Base-by-base conservation (phyloP, 306 rosid genomes). In the Elaeagnus macrophylla region DNA sequence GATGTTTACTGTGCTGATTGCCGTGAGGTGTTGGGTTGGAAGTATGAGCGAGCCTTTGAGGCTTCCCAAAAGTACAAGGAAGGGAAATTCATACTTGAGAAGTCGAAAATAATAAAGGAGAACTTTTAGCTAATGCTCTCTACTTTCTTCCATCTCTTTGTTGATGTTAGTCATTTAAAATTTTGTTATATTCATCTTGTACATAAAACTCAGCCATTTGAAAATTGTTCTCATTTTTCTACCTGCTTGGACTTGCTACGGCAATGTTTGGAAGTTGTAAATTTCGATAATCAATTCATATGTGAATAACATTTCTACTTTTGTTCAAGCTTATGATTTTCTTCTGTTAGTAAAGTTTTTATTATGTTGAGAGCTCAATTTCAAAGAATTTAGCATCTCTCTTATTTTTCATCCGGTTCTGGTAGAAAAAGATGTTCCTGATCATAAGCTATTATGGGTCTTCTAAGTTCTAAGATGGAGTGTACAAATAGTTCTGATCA, bases 31-130 rank as follows among this genome's bases (percentile, higher is more conserved):
- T 68, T 91, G 67, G 97, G 97, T 14, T 91, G 97, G 97, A 91
- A 91, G 72, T 91, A 91, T 51, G 96, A 75, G 62, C 70, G 82
- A 62, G 97, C 96, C 40, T 91, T 79, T 17, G 96, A 86, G 76
- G 81, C 89, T 5, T 76, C 85, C 2, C 97, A 91, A 82, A 91
- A 84, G 85, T 91, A 91, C 78, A 91, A 91, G 74, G 97, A 91
- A 78, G 94, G 97, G 13, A 91, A 91, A 67, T 91, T 91, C 85
- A 86, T 91, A 36, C 79, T 91, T 37, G 97, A 91, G 68, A 91
- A 91, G 71, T 84, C 95, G 0, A 91, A 84, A 77, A 91, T 91
- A 48, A 89, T 86, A 9, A 86, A 77, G 80, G 96, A 86, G 63
- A 81, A 84, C 73, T 91, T 95, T 91, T 91, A 86, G 81, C 81